phyloP scores from a whole-genome alignment of 2,329 filamentous ascomycete species.

The Dryadomyces quercus-mongolicae region DNA sequence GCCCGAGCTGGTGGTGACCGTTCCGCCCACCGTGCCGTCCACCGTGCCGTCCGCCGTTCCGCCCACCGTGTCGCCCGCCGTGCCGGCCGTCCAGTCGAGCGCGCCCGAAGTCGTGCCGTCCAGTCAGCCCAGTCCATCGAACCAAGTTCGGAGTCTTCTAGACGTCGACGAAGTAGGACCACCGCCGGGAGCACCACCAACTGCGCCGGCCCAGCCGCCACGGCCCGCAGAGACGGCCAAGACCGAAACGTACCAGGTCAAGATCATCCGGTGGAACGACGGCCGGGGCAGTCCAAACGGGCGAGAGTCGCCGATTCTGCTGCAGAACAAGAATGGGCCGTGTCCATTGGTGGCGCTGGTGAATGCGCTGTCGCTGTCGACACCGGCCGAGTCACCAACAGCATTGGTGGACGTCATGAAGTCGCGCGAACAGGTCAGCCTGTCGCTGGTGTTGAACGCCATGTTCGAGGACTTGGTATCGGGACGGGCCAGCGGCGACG shows the following conservation, averaged over 20 bases:
- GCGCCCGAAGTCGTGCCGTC: neutral
- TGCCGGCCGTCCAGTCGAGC: neutral
- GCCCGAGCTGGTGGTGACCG: too few species aligned
- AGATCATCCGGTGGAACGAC: slow-evolving; percentile 81
- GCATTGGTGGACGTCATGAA: slow-evolving; percentile 66
- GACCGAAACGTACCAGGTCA: slow-evolving; percentile 80
- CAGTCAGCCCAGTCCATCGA: slow-evolving; percentile 15
- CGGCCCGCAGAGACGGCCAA: slow-evolving; percentile 31
- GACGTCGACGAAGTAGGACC: slow-evolving; percentile 13
- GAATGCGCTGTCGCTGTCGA: slow-evolving; percentile 80
- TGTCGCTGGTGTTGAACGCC: slow-evolving; percentile 75
- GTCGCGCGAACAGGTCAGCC: slow-evolving; percentile 74
- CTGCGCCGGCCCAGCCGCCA: slow-evolving; percentile 20
- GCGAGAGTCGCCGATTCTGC: slow-evolving; percentile 71
- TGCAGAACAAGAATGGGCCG: slow-evolving; percentile 89
- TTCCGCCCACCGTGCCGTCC: too few species aligned
- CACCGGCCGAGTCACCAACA: slow-evolving; percentile 52
- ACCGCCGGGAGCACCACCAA: neutral
- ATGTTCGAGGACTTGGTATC: slow-evolving; percentile 92
- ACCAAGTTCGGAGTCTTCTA: slow-evolving; percentile 9
- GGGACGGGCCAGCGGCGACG: slow-evolving; percentile 41
- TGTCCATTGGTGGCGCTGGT: slow-evolving; percentile 88
- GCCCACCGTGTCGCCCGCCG: too few species aligned
- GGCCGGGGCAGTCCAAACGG: slow-evolving; percentile 44
- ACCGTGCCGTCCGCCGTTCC: too few species aligned